These are phyloP conservation scores for Macrolepiota fuliginosa DNA, from an alignment of 768 basidiomycete species.

Conservation along the genomic window DNA sequence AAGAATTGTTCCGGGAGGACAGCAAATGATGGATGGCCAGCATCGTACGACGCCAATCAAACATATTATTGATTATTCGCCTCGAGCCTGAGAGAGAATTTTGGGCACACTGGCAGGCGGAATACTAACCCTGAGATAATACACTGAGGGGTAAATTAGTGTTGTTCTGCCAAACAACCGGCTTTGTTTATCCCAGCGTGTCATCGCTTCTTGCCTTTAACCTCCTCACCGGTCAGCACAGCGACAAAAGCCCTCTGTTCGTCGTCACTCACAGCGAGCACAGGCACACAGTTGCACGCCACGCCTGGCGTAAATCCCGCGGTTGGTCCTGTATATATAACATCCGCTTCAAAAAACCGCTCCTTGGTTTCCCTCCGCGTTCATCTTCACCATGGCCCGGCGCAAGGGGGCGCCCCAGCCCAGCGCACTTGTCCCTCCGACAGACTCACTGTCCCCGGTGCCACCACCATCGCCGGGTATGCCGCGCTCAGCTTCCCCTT, in stretches of 20 bases:
- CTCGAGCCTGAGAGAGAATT: background rate
- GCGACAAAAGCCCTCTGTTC: conserved; percentile 18
- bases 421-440: conserved; percentile 17
- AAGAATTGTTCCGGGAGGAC: background rate
- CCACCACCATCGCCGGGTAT: conserved; percentile 30
- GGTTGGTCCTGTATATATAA: background rate
- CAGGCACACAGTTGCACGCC: background rate
- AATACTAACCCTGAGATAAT: background rate
- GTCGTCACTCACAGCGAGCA: conserved; percentile 19
- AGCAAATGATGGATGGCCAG: background rate
- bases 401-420: conserved; percentile 21
- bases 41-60: background rate
- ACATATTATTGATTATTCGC: too few species aligned
- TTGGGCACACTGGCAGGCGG: background rate
- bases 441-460: conserved; percentile 22
- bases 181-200: conserved; percentile 34
- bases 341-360: background rate
- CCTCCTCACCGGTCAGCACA: background rate
- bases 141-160: background rate
- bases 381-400: conserved; percentile 31
- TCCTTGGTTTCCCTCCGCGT: background rate
- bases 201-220: conserved; percentile 13
- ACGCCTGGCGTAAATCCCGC: background rate
- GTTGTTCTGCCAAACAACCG: background rate
- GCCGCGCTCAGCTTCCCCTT: conserved; percentile 65